Percentiles rank a stretch among this genome's conserved stretches.
These are phyloP conservation scores for Claviceps quebecensis DNA, from an alignment of 2,329 filamentous ascomycete species.

Conservation along the genomic window DNA sequence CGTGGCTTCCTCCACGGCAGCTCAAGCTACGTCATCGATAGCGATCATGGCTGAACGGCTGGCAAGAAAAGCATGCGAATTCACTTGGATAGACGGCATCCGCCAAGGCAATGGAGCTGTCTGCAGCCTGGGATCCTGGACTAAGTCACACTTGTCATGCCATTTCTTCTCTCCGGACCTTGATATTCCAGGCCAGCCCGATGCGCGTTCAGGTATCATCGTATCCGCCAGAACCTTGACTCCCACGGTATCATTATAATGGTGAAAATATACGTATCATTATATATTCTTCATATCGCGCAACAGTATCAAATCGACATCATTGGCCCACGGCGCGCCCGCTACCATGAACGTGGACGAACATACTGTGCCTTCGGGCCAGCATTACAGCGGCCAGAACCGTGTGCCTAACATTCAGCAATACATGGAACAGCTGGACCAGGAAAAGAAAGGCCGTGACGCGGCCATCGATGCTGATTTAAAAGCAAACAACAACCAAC, in stretches of 20 bases:
- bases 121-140: too few species aligned
- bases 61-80: neutral
- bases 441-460: constrained; percentile 65
- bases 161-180: too few species aligned
- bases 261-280: neutral
- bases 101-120: neutral
- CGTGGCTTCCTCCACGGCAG: neutral
- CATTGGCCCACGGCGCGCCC: neutral
- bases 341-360: constrained; percentile 24
- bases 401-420: constrained; percentile 78
- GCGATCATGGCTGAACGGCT: neutral
- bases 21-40: constrained; percentile 3
- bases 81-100: neutral
- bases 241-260: too few species aligned
- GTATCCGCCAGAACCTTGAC: too few species aligned
- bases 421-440: constrained; percentile 67
- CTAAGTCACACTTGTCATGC: too few species aligned
- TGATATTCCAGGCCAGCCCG: too few species aligned
- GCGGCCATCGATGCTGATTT: constrained; percentile 49
- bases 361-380: constrained; percentile 31
- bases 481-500: constrained; percentile 18
- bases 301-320: neutral
- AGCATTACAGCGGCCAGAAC: constrained; percentile 72
- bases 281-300: neutral
- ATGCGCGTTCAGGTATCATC: too few species aligned